Evolutionary conservation across 2,329 filamentous ascomycete species (phyloP).

Genomic region (Tolypocladium inflatum): DNA sequence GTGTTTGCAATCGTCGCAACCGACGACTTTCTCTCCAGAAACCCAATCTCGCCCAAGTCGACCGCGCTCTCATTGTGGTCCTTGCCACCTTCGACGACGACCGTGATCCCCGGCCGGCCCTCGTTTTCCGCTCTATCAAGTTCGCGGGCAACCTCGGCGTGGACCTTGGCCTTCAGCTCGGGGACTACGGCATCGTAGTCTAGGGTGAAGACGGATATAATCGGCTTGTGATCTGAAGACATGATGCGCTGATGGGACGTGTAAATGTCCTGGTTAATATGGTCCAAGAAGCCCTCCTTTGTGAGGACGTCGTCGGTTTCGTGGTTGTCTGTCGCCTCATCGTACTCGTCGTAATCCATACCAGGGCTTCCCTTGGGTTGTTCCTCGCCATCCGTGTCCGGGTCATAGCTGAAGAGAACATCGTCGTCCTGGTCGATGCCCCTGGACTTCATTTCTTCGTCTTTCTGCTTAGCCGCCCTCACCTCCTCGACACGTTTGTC

Average conservation of each 20-base stretch:
- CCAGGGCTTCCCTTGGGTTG: slow-evolving; percentile 13
- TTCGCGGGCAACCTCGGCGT: slow-evolving; percentile 79
- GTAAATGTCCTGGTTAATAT: slow-evolving; percentile 56
- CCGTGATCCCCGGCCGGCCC: slow-evolving; percentile 68
- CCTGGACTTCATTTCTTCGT: slow-evolving; percentile 76
- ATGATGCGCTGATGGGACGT: slow-evolving; percentile 80
- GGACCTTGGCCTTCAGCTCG: slow-evolving; percentile 71
- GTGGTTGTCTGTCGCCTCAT: slow-evolving; percentile 35
- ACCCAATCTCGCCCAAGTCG: slow-evolving; percentile 69
- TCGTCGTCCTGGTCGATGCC: slow-evolving; percentile 76
- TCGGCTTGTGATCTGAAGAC: slow-evolving; percentile 92
- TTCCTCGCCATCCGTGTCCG: slow-evolving; percentile 59
- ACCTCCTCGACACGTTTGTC: slow-evolving; percentile 55
- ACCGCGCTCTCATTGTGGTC: slow-evolving; percentile 46
- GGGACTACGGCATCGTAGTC: slow-evolving; percentile 82
- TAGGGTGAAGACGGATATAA: slow-evolving; percentile 73
- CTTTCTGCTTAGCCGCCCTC: slow-evolving; percentile 57
- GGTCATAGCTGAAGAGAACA: slow-evolving; percentile 85
- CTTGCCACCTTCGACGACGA: slow-evolving; percentile 59
- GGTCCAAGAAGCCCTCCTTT: slow-evolving; percentile 47
- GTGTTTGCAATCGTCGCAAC: slow-evolving; percentile 87
- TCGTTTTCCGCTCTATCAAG: slow-evolving; percentile 91
- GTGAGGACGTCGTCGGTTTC: slow-evolving; percentile 39
- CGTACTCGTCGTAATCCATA: slow-evolving; percentile 53
- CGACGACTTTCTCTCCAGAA: slow-evolving; percentile 54